Base-by-base conservation (phyloP, 129 eudicot genomes). In the Chrysanthemum lavandulifolium region DNA sequence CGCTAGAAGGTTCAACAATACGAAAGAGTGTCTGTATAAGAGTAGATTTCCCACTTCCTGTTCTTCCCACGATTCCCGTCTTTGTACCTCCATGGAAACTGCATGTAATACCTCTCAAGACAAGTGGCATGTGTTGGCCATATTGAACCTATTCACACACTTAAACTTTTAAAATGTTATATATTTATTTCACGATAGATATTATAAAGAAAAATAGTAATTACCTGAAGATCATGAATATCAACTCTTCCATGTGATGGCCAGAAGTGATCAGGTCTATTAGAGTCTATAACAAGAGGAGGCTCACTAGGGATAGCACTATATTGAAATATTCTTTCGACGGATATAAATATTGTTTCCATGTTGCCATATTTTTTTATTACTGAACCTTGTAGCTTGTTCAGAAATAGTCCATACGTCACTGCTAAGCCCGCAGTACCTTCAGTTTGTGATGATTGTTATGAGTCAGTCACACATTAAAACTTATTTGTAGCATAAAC, bases 41-140 rank as follows among this genome's bases (percentile, higher is more conserved):
- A 53, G 97, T 94, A 29, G 99, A 87, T 82, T 94, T 94, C 50
- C 97, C 99, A 80, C 99, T 94, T 29, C 97, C 99, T 0, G 99
- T 94, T 76, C 97, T 86, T 69, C 99, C 99, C 3, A 90, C 97
- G 23, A 94, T 90, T 65, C 97, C 99, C 6, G 93, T 90, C 80
- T 81, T 95, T 72, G 63, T 90, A 21, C 96, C 97, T 73, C 99
- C 99, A 57, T 45, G 76, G 78, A 95, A 88, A 65, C 88, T 90
- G 82, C 99, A 95, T 40, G 93, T 86, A 40, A 95, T 61, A 36
- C 96, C 99, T 80, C 84, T 82, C 65, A 95, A 80, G 57, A 95
- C 99, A 76, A 95, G 84, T 60, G 97, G 99, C 96, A 95, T 76
- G 76, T 95, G 99, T 15, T 86, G 89, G 36, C 88, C 91, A 76